Evolutionary conservation across 2,329 filamentous ascomycete genomes (phyloP), one percentile per base, ranked within the genome.

Genomic region (Daldinia eschscholtzii): DNA sequence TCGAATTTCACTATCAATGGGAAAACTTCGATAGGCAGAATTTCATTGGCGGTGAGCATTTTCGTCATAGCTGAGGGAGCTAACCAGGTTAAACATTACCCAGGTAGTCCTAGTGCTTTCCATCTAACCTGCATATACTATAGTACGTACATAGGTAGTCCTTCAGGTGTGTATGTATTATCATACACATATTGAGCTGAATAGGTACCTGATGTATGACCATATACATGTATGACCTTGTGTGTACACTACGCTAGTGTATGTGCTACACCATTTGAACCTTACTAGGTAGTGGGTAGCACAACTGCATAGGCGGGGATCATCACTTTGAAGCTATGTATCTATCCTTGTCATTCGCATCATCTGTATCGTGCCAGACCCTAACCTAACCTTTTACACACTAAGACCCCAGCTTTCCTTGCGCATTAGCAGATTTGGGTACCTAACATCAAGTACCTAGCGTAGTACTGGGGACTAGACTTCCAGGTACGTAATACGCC

Each of bases 401-500:
- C 28, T 12, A 52, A 30, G 26, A 33, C 46, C 46, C 46, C 15
- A 52, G 7, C 33, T 18, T 33, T 15, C 44, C 15, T 52, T 35
- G 4, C 30, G 30, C 7, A 33, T 3, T 30, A 52, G 26, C 15
- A 33, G 15, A n/a, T 33, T 7, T 33, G 33, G 15, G 46, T 26
- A 35, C 33, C 5, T 6, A 6, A 33, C 30, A 6, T 33, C 30
- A 33, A 33, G 20, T 50, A 50, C 13, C 13, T 52, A 52, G n/a
- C 15, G 42, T 57, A 50, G 46, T 39, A 64, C 52, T 53, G 35
- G 33, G 33, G 12, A 48, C 23, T 46, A n/a, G 6, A 35, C 35
- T 52, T 37, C 35, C 46, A 61, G 57, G 48, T 50, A 65, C 44
- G 48, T 60, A 56, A 64, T 68, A 52, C 65, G 65, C 68, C 68